phyloP scores from a whole-genome alignment of 148 eudicot species.

The Camellia lanceoleosa region DNA sequence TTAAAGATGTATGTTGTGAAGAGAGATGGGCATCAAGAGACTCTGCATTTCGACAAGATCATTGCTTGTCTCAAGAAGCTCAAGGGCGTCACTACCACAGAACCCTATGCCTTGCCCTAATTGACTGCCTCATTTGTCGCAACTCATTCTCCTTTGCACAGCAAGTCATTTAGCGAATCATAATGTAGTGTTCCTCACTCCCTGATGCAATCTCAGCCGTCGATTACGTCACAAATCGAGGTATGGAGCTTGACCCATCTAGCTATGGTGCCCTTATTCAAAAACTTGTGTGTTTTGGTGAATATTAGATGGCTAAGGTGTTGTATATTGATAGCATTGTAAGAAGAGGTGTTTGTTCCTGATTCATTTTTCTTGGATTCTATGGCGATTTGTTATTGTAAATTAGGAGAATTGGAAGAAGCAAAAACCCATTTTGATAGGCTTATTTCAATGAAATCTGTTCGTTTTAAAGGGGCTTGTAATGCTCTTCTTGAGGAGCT shows the following conservation, averaged over 20 bases:
- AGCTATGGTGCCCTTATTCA: background rate
- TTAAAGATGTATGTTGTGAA: too few relatives aligned
- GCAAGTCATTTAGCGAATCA: slow-evolving; percentile 4
- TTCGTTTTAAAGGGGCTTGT: background rate
- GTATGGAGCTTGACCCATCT: too few relatives aligned
- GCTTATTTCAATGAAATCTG: background rate
- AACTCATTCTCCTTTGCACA: background rate
- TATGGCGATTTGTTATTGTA: slow-evolving; percentile 21
- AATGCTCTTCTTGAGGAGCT: slow-evolving; percentile 16
- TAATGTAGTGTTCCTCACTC: too few relatives aligned
- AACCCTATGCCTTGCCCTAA: background rate
- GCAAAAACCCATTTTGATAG: slow-evolving; percentile 36
- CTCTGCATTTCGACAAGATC: too few relatives aligned
- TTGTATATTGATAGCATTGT: slow-evolving; percentile 22
- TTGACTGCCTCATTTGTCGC: background rate
- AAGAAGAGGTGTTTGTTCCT: slow-evolving; percentile 19
- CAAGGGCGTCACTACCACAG: background rate
- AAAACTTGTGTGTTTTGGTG: too few relatives aligned
- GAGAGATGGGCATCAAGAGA: too few relatives aligned
- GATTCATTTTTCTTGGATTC: background rate
- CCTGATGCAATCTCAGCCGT: too few relatives aligned
- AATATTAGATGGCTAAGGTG: slow-evolving; percentile 23
- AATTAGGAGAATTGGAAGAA: slow-evolving; percentile 38
- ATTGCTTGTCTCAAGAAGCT: too few relatives aligned
- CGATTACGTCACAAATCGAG: too few relatives aligned